phyloP scores from a whole-genome alignment of 2,329 filamentous ascomycete genomes.

The Diaporthe caulivora region DNA sequence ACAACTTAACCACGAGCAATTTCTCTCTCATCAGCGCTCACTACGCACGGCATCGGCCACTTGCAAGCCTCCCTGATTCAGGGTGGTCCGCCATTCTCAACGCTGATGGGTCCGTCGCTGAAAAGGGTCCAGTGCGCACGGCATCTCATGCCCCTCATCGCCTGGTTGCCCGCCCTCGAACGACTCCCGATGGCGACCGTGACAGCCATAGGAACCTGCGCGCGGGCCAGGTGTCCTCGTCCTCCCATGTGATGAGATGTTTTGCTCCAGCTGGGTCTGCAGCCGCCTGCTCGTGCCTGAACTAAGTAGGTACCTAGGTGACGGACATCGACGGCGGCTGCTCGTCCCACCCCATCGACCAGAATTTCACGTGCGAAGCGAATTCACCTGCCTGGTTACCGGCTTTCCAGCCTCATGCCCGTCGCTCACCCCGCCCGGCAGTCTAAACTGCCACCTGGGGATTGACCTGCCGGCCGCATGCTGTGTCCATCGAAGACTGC shows the following conservation, averaged over 20 bases:
- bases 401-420: too few species aligned
- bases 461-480: too few species aligned
- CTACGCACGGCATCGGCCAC: background rate
- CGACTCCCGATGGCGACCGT: background rate
- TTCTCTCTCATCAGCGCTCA: background rate
- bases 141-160: background rate
- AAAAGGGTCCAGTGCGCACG: background rate
- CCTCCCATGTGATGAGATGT: background rate
- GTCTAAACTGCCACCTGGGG: background rate
- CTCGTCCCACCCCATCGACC: background rate
- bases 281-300: too few species aligned
- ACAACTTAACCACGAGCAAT: background rate
- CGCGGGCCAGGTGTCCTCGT: background rate
- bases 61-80: background rate
- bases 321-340: too few species aligned
- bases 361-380: background rate
- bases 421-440: background rate
- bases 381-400: background rate
- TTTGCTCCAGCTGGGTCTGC: background rate
- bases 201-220: background rate
- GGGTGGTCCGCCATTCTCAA: background rate
- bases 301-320: too few species aligned
- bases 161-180: background rate
- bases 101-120: too few species aligned
- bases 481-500: background rate